A percentile compares a stretch with the other conserved stretches of the same genome.
These are phyloP conservation scores for Aegilops sharonensis DNA, from an alignment of 176 grass and related monocot genomes.

Conservation along the genomic window DNA sequence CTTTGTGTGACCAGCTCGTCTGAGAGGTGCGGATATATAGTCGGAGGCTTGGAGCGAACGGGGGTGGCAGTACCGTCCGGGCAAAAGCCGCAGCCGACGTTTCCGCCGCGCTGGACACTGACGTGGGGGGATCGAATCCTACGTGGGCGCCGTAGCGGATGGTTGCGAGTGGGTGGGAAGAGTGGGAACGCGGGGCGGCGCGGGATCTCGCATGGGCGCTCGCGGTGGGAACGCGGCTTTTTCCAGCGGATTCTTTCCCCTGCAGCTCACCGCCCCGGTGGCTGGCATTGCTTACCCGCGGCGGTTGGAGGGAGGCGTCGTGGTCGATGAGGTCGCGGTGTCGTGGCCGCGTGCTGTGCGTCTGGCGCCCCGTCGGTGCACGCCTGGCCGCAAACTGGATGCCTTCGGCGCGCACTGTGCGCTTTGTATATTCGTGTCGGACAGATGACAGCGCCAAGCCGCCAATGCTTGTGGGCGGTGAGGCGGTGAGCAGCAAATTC, in stretches of 20 bases:
- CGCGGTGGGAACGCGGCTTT: conserved; percentile 49
- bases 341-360: conserved; percentile 13
- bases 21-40: conserved; percentile 28
- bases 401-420: not conserved
- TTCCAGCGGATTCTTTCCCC: conserved; percentile 44
- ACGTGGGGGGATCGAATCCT: conserved; percentile 22
- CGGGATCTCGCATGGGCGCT: conserved; percentile 14
- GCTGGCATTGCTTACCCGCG: conserved; percentile 19
- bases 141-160: conserved; percentile 39
- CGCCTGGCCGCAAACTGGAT: not conserved
- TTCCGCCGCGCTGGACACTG: not conserved
- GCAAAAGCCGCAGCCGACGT: not conserved
- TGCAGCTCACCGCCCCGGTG: not conserved
- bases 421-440: not conserved
- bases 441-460: not conserved
- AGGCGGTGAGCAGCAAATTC: not conserved
- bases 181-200: conserved; percentile 38
- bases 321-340: not conserved
- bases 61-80: not conserved
- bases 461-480: not conserved
- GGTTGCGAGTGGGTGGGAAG: not conserved
- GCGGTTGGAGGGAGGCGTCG: not conserved
- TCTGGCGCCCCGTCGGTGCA: not conserved
- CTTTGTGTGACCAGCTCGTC: not conserved
- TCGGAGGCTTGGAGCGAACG: not conserved